These are phyloP conservation scores for Lasiosphaeria ovina DNA, from an alignment of 495 filamentous ascomycete species.

Conservation along the genomic window DNA sequence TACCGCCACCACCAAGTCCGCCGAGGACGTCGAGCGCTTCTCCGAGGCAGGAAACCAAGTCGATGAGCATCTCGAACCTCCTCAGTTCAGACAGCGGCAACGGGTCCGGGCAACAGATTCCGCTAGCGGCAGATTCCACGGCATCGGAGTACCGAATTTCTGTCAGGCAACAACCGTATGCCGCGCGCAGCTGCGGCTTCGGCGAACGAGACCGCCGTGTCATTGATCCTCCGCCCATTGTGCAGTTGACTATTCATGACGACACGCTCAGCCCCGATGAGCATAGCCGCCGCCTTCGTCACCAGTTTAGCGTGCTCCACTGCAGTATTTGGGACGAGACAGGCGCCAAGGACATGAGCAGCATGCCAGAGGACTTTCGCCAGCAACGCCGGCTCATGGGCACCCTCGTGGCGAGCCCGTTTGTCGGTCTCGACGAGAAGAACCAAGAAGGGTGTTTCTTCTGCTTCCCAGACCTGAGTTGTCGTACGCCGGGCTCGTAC, in stretches of 20 bases:
- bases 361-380: constrained; percentile 55
- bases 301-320: constrained; percentile 79
- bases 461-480: constrained; percentile 91
- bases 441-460: constrained; percentile 80
- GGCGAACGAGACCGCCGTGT: constrained; percentile 90
- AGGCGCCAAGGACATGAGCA: constrained; percentile 59
- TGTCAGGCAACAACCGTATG: constrained; percentile 86
- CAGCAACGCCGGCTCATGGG: constrained; percentile 73
- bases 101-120: constrained; percentile 25
- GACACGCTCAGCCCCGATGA: constrained; percentile 50
- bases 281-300: constrained; percentile 61
- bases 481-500: constrained; percentile 81
- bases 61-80: constrained; percentile 47
- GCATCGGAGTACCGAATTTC: constrained; percentile 48
- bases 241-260: constrained; percentile 77
- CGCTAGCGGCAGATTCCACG: constrained; percentile 1
- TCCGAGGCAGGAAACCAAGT: constrained; percentile 35
- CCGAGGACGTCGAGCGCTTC: constrained; percentile 27
- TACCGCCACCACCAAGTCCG: constrained; percentile 24
- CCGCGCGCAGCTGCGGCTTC: constrained; percentile 89
- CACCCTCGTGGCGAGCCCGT: constrained; percentile 70
- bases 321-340: constrained; percentile 70
- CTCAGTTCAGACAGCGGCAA: constrained; percentile 36
- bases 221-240: constrained; percentile 92
- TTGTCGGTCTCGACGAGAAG: constrained; percentile 65